Evolutionary conservation across 345 rosid genomes (phyloP), one percentile per base, ranked within the genome.

Genomic region (Xanthoceras sorbifolium): DNA sequence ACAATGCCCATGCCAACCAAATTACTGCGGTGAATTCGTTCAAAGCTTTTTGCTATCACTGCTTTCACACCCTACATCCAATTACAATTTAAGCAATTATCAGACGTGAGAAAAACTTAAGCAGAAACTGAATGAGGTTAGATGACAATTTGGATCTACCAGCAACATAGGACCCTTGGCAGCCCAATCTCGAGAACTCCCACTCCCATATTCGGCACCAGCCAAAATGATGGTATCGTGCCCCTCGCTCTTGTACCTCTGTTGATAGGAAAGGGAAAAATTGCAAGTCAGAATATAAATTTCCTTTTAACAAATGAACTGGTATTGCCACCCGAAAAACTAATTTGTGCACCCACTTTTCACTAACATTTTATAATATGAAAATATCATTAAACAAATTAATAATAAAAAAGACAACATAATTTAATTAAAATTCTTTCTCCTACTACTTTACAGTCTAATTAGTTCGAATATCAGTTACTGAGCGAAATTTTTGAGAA

Each of bases 121-220:
- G 34, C 9, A 29, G 70, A 67, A 73, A 64, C 4, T 8, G 1
- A 74, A 76, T 3, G 42, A 18, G 72, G 69, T 48, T 44, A 40
- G 54, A 36, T n/a, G 18, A 17, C 34, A 18, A 17, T 67, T 64
- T 66, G 40, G 73, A 60, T 78, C 28, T 83, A 94, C 97, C 94
- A 90, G 89, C 75, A 92, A 86, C 92, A 85, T 91, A 46, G 98
- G 97, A 79, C 98, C 98, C 92, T 94, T 94, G 38, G 98, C 98
- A 81, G 98, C 98, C 98, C 98, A 94, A 78, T 92, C 98, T n/a
- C 97, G 95, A 77, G 98, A 94, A 83, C 98, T 94, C 81, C 98
- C 98, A 81, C 97, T 89, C 67, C 97, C 98, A 80, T 92, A 94
- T 85, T 94, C 98, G 14, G 94, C 93, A 75, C 98, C 96, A 36